Conservation (phyloP, 768 basidiomycete species). For the Kwoniella sp. region DNA sequence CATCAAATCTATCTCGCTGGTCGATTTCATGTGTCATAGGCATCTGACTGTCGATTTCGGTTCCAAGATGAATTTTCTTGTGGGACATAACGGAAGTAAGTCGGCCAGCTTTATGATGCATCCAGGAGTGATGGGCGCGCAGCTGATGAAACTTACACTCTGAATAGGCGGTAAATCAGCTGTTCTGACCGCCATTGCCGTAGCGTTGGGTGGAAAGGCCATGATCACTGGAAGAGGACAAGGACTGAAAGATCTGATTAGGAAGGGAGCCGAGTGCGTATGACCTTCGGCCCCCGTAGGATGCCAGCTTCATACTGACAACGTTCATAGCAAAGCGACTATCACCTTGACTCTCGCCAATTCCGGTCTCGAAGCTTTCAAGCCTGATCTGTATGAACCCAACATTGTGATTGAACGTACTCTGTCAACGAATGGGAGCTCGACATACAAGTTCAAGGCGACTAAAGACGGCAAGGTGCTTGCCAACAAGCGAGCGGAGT, state of each 20-base stretch:
- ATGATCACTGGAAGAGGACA: constrained; percentile 83
- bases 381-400: constrained; percentile 78
- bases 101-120: constrained; percentile 27
- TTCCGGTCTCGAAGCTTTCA: constrained; percentile 85
- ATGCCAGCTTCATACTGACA: neutral
- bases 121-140: constrained; percentile 1
- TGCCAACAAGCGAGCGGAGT: constrained; percentile 77
- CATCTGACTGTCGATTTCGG: constrained; percentile 81
- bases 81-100: constrained; percentile 92
- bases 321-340: constrained; percentile 63
- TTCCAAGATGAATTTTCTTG: constrained; percentile 95
- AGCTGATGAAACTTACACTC: no score
- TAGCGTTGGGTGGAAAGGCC: constrained; percentile 92
- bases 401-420: constrained; percentile 80
- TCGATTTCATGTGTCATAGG: constrained; percentile 95
- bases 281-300: neutral
- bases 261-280: constrained; percentile 75
- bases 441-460: constrained; percentile 77
- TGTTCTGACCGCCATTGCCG: constrained; percentile 84
- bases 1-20: constrained; percentile 65
- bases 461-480: constrained; percentile 67
- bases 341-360: constrained; percentile 84
- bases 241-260: constrained; percentile 81
- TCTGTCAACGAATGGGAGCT: constrained; percentile 74
- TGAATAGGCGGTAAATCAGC: constrained; percentile 98